Evolutionary conservation across 2,329 filamentous ascomycete species (phyloP), one percentile per base, ranked within the genome.

Genomic region (Diaporthe nobilis): DNA sequence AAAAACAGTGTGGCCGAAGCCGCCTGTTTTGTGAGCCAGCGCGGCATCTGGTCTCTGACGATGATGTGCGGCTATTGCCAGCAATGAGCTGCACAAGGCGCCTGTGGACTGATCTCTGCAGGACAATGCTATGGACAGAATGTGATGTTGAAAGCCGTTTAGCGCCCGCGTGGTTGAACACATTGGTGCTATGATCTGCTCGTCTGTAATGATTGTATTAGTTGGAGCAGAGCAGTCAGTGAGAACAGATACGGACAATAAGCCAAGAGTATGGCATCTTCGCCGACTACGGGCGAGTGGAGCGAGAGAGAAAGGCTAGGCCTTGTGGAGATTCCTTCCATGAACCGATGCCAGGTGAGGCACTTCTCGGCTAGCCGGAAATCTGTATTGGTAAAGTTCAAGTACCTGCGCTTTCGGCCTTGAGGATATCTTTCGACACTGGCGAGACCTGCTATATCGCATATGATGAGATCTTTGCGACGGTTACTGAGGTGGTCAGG

Each of bases 11-110:
- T n/a, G n/a, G n/a, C n/a, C n/a, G n/a, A n/a, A n/a, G n/a, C n/a
- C n/a, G n/a, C n/a, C 10, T 39, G 34, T 39, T 8, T 60, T 60
- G 31, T 39, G 20, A n/a, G 31, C 5, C 31, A 60, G 57, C 10
- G 31, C 57, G 3, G 20, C 57, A 39, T 5, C 31, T 25, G 57
- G 57, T n/a, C 20, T 60, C 34, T 39, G 57, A 39, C 20, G 57
- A n/a, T 60, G 57, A 60, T 60, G 57, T 39, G 57, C 57, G 20
- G 57, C 31, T n/a, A 60, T 60, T 12, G 57, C 31, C 20, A 60
- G 31, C 10, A 60, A 8, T 22, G 57, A 60, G 57, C 31, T 34
- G 31, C 57, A 39, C 20, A 37, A 39, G 20, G 57, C 57, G 12
- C 9, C 13, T 13, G 31, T 39, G 31, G 57, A 13, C 4, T 4